These are phyloP conservation scores for Coprinopsis cinerea DNA, from an alignment of 768 basidiomycete species.

Conservation along the genomic window DNA sequence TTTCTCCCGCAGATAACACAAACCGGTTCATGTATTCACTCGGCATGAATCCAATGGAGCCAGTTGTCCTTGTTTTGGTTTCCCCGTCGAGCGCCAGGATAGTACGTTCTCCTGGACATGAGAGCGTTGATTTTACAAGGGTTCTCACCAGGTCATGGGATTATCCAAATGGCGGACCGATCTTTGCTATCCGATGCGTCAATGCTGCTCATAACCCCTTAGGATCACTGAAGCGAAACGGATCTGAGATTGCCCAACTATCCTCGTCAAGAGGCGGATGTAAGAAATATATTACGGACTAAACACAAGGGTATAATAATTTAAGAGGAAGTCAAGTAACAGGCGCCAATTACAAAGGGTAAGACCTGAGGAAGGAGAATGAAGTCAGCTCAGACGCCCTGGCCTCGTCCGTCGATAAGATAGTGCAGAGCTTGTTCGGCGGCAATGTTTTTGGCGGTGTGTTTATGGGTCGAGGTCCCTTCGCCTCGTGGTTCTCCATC, in stretches of 20 bases:
- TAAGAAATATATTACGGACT: no score
- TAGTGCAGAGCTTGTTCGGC: slow-evolving; percentile 40
- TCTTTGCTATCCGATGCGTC: neutral
- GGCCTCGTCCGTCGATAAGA: slow-evolving; percentile 28
- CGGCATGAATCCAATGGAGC: neutral
- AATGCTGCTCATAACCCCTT: no score
- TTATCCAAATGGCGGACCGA: neutral
- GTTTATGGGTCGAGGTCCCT: slow-evolving; percentile 47
- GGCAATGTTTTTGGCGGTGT: slow-evolving; percentile 40
- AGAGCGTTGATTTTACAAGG: neutral
- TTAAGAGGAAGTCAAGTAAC: no score
- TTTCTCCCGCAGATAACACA: no score
- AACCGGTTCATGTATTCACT: no score
- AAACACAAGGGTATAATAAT: no score
- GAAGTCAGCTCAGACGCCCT: no score
- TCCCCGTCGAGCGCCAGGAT: neutral
- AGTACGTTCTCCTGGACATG: neutral
- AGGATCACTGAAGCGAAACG: no score
- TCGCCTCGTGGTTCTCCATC: slow-evolving; percentile 41
- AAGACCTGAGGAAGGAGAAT: no score
- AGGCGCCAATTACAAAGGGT: no score
- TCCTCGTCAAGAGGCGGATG: no score
- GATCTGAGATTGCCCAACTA: no score
- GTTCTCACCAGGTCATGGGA: neutral
- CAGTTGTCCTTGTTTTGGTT: neutral